These are phyloP conservation scores for Backusella luteola DNA, from an alignment of 192 early-diverging fungal species.

Conservation along the genomic window DNA sequence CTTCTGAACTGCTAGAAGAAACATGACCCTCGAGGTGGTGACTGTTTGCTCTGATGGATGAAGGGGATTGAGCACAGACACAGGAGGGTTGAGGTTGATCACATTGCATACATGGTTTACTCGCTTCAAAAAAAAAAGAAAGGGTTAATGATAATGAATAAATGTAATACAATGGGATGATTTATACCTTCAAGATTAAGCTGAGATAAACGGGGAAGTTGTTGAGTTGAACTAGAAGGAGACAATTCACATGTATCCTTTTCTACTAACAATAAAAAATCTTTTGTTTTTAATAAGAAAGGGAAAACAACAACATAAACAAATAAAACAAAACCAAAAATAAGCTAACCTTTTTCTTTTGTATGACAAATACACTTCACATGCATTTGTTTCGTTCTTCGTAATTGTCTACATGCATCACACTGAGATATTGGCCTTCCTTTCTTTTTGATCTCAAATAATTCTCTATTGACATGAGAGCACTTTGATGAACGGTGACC, in stretches of 20 bases:
- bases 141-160: too few species aligned
- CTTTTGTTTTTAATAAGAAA: not conserved
- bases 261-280: not conserved
- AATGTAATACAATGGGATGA: too few species aligned
- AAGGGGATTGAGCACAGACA: conserved; percentile 12
- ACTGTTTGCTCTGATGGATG: not conserved
- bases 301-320: not conserved
- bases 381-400: conserved; percentile 64
- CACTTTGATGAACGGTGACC: conserved; percentile 38
- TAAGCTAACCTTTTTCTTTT: not conserved
- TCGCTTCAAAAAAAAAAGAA: too few species aligned
- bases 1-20: conserved; percentile 30
- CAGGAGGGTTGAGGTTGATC: conserved; percentile 9
- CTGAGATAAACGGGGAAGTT: not conserved
- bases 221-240: not conserved
- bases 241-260: not conserved
- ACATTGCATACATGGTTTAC: conserved; percentile 11
- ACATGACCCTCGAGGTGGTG: conserved; percentile 4
- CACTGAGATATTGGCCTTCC: conserved; percentile 71
- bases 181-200: not conserved
- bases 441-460: conserved; percentile 67
- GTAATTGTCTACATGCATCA: conserved; percentile 56
- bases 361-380: conserved; percentile 51
- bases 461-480: conserved; percentile 46
- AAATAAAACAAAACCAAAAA: not conserved